Conservation (phyloP, 23 red algal genomes). For the Gracilaria domingensis region DNA sequence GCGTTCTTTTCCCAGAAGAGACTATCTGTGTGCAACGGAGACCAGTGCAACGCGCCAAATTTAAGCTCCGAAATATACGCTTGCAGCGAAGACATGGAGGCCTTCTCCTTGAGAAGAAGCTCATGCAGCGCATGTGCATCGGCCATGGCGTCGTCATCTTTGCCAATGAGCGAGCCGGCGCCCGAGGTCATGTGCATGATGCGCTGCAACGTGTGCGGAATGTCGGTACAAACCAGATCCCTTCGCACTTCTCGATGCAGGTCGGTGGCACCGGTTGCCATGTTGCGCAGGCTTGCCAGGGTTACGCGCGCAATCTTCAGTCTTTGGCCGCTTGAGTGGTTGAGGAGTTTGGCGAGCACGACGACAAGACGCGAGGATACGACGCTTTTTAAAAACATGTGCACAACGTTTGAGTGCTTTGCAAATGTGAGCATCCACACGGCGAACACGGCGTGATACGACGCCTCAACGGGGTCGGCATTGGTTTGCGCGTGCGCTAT, state of each 20-base stretch:
- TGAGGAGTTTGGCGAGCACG: constrained; percentile 2
- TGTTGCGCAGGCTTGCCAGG: constrained; percentile 41
- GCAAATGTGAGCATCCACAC: constrained; percentile 70
- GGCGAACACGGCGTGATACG: constrained; percentile 62
- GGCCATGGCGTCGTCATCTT: constrained; percentile 74
- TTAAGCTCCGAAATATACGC: constrained; percentile 80
- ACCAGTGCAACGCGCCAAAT: constrained; percentile 78
- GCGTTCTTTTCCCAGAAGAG: constrained; percentile 88
- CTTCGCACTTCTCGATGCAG: constrained; percentile 23
- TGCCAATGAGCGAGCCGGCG: constrained; percentile 29
- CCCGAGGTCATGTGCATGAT: constrained; percentile 40
- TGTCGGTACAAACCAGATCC: constrained; percentile 13
- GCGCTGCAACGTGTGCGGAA: constrained; percentile 25
- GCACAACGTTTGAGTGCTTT: constrained; percentile 2
- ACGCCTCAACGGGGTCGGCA: constrained; percentile 39
- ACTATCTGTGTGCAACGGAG: constrained; percentile 80
- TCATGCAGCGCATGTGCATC: constrained; percentile 65
- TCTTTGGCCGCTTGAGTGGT: constrained; percentile 44
- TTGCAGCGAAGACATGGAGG: constrained; percentile 84
- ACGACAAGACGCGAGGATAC: constrained; percentile 21
- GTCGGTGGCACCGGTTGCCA: constrained; percentile 27
- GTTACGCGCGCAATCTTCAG: constrained; percentile 65
- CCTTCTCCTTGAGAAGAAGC: constrained; percentile 51
- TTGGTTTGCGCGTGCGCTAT: background rate
- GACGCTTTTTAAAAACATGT: constrained; percentile 31